These are phyloP conservation scores for Ophiocordyceps camponoti-leonardi DNA, from an alignment of 2,329 filamentous ascomycete species.

Conservation along the genomic window DNA sequence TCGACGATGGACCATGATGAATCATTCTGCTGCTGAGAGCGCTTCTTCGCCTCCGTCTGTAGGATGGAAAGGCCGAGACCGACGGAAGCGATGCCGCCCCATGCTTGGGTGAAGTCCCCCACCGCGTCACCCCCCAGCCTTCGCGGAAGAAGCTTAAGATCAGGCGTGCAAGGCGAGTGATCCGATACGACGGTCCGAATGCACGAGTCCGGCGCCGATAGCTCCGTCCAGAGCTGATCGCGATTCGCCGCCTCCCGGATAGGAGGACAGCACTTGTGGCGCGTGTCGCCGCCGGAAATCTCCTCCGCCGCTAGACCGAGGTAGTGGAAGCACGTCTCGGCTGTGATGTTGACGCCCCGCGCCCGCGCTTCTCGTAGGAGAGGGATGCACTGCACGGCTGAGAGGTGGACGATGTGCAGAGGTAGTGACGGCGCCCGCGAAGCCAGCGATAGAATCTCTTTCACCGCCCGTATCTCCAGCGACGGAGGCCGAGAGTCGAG, in stretches of 20 bases:
- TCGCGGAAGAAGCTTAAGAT: conserved; percentile 72
- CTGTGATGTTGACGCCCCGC: conserved; percentile 68
- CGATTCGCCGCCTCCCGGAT: conserved; percentile 72
- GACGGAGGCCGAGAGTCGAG: conserved; percentile 74
- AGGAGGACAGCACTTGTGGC: conserved; percentile 90
- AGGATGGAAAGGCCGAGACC: conserved; percentile 85
- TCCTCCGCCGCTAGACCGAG: conserved; percentile 69
- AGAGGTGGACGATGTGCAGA: conserved; percentile 87
- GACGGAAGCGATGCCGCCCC: conserved; percentile 91
- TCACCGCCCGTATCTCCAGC: conserved; percentile 83
- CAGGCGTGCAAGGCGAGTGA: conserved; percentile 89
- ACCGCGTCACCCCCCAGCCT: conserved; percentile 26
- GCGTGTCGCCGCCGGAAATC: conserved; percentile 68
- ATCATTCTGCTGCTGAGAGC: conserved; percentile 24
- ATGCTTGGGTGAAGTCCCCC: conserved; percentile 81
- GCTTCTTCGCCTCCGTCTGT: conserved; percentile 57
- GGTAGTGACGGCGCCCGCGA: conserved; percentile 65
- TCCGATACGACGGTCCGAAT: conserved; percentile 88
- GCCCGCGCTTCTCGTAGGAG: conserved; percentile 57
- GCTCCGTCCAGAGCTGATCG: conserved; percentile 72
- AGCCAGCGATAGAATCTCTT: conserved; percentile 69
- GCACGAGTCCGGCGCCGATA: conserved; percentile 53
- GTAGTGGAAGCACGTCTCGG: conserved; percentile 94
- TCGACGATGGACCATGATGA: conserved; percentile 44
- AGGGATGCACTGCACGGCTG: conserved; percentile 75